Conservation (phyloP, 2,329 filamentous ascomycete species). For the Aspergillus alliaceus region DNA sequence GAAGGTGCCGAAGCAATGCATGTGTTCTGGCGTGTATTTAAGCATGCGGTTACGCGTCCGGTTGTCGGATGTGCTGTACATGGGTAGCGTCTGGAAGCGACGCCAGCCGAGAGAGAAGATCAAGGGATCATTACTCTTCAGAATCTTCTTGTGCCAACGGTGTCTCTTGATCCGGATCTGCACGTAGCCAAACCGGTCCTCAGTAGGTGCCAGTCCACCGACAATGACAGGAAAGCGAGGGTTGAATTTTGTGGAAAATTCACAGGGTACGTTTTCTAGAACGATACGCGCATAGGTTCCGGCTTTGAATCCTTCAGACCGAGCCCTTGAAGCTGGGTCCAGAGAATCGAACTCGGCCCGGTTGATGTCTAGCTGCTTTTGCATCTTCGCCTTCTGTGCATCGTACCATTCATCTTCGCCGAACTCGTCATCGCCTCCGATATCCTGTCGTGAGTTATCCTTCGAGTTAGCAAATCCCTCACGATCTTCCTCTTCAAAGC, state of each 20-base stretch:
- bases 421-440: constrained; percentile 70
- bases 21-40: constrained; percentile 98
- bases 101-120: constrained; percentile 98
- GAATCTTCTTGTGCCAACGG: constrained; percentile 98
- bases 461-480: constrained; percentile 86
- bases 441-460: constrained; percentile 72
- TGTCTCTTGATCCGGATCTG: constrained; percentile 97
- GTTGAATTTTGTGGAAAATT: constrained; percentile 83
- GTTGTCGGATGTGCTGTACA: constrained; percentile 94
- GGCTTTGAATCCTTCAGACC: constrained; percentile 86
- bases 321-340: constrained; percentile 77
- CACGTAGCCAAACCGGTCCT: constrained; percentile 93
- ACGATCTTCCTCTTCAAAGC: constrained; percentile 97
- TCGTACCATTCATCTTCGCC: constrained; percentile 99
- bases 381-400: constrained; percentile 86
- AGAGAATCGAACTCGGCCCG: constrained; percentile 86
- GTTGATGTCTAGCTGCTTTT: constrained; percentile 97
- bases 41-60: constrained; percentile 94
- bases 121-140: constrained; percentile 96
- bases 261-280: constrained; percentile 82
- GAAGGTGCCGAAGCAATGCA: constrained; percentile 97
- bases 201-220: constrained; percentile 87
- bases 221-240: constrained; percentile 80
- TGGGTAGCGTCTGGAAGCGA: constrained; percentile 85
- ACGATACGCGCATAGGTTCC: constrained; percentile 92